Base-by-base conservation (phyloP, 352 stramenopile genomes). In the Phytophthora boehmeriae region DNA sequence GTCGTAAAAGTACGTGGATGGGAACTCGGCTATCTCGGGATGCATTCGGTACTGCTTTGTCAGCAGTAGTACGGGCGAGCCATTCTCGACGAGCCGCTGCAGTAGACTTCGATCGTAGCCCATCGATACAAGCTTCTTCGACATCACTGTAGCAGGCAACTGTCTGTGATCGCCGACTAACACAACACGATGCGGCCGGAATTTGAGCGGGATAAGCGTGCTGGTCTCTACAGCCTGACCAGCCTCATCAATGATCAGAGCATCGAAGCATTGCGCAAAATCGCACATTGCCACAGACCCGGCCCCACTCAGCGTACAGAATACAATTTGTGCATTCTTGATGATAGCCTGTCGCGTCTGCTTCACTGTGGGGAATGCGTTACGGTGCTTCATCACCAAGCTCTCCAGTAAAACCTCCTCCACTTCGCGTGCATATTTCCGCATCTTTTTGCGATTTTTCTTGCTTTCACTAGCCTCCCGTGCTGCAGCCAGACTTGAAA, bases 11-110 rank as follows among this genome's bases (percentile, higher is more conserved):
- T 91, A 89, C 11, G 76, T 66, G 23, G 93, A 98, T 38, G 95
- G 89, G 88, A 98, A 99, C 61, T 92, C 77, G 11, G 91, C 90
- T 54, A 99, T 99, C 48, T 93, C 72, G 19, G 87, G 76, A 63
- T 99, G 92, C 98, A 99, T 99, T 48, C 97, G 93, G 65, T 99
- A 99, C 77, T 99, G 97, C 28, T 97, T 87, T 32, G 90, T 79
- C 22, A 99, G 75, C 78, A 99, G 90, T 30, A 88, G 73, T 47
- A 92, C 80, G 2, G 76, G 81, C 11, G 78, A 83, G 20, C 66
- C 68, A 46, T 83, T 88, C 36, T 95, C 74, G 38, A 99, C 95
- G 3, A 99, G 76, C 8, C 97, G 83, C 73, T 99, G 96, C 75
- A 99, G 99, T 55, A 99, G 77, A 56, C 97, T 99, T 27, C 86